Conservation (phyloP, 495 filamentous ascomycete genomes). For the Xylaria castorea region DNA sequence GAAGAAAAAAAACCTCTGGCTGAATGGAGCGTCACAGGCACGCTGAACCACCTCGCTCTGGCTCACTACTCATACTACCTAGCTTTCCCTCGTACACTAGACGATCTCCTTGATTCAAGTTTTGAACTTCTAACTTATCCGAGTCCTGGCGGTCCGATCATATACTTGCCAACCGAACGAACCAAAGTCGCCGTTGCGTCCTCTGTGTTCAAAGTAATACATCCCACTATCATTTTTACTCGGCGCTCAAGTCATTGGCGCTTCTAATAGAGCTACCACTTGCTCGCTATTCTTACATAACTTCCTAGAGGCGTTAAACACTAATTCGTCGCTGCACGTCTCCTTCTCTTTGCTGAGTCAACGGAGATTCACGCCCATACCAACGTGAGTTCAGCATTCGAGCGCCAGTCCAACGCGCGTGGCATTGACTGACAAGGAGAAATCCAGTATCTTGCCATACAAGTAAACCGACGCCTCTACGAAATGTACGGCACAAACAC, state of each 20-base stretch:
- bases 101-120: constrained; percentile 11
- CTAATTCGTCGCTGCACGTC: constrained; percentile 21
- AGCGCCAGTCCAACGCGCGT: no score
- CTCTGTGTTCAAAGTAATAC: constrained; percentile 2
- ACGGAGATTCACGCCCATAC: constrained; percentile 35
- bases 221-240: not conserved
- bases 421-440: not conserved
- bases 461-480: not conserved
- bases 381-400: constrained; percentile 9
- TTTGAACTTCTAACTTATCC: not conserved
- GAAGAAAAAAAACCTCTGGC: constrained; percentile 14
- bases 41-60: constrained; percentile 1
- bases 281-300: not conserved
- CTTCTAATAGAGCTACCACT: constrained; percentile 17
- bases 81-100: not conserved
- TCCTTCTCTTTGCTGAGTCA: constrained; percentile 51
- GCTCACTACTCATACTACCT: not conserved
- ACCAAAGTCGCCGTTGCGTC: not conserved
- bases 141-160: constrained; percentile 3
- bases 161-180: constrained; percentile 9
- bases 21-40: constrained; percentile 17
- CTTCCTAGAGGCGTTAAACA: constrained; percentile 7
- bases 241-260: constrained; percentile 15
- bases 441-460: not conserved
- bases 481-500: constrained; percentile 88